phyloP scores from a whole-genome alignment of 306 rosid species.

The Gillenia trifoliata region DNA sequence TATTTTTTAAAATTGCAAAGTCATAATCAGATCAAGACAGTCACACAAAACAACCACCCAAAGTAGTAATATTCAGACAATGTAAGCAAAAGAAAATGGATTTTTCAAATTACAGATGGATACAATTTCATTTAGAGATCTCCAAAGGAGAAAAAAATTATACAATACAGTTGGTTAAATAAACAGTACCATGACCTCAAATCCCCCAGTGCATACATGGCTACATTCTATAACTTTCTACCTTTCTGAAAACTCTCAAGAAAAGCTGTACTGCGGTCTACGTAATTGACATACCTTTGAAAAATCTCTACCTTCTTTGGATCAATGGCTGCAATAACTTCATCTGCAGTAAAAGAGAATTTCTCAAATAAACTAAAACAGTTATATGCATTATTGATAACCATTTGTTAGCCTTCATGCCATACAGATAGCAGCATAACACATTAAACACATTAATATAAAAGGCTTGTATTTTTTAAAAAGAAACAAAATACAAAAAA shows the following conservation, averaged over 20 bases:
- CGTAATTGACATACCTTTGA: slow-evolving; percentile 57
- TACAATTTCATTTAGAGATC: not conserved
- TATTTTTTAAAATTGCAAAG: not conserved
- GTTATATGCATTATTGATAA: not conserved
- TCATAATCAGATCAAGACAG: not conserved
- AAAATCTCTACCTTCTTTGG: slow-evolving; percentile 84
- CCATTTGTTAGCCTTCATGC: not conserved
- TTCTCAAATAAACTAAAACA: slow-evolving; percentile 15
- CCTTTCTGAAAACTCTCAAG: not conserved
- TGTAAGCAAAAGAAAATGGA: no score
- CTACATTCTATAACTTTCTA: not conserved
- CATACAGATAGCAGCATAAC: not conserved
- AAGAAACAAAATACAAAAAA: not conserved
- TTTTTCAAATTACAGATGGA: not conserved
- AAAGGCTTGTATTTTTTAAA: not conserved
- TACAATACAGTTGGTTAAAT: not conserved
- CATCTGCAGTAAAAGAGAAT: slow-evolving; percentile 47
- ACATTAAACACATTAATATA: not conserved
- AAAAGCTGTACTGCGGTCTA: not conserved
- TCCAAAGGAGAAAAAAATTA: not conserved
- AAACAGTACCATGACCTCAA: not conserved
- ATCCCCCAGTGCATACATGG: not conserved
- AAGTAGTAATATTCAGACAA: no score
- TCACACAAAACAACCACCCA: not conserved
- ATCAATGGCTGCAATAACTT: slow-evolving; percentile 79